Evolutionary conservation across 2,329 filamentous ascomycete species (phyloP).

Genomic region (Amylocarpus encephaloides): DNA sequence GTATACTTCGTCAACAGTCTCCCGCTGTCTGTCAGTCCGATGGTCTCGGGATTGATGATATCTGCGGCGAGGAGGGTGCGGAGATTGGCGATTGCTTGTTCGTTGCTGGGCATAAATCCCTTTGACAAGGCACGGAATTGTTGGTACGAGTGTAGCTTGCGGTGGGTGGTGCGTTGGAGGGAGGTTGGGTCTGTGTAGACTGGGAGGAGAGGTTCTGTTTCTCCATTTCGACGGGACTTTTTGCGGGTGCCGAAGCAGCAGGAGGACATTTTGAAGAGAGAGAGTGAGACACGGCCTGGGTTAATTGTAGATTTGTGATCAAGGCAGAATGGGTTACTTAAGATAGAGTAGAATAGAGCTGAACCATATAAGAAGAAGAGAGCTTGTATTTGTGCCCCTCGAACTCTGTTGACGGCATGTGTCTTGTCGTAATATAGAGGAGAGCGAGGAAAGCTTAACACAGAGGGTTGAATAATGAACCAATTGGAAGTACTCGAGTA

Average conservation of each 20-base stretch:
- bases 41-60: conserved; percentile 67
- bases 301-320: too few species aligned
- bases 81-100: conserved; percentile 74
- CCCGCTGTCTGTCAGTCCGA: conserved; percentile 72
- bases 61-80: conserved; percentile 73
- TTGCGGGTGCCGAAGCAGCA: conserved; percentile 31
- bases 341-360: too few species aligned
- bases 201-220: conserved; percentile 64
- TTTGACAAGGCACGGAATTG: conserved; percentile 76
- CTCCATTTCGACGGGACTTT: conserved; percentile 21
- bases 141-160: conserved; percentile 90
- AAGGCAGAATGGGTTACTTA: too few species aligned
- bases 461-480: too few species aligned
- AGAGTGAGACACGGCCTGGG: too few species aligned
- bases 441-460: too few species aligned
- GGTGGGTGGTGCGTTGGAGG: conserved; percentile 69
- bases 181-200: conserved; percentile 76
- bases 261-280: not conserved
- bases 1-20: conserved; percentile 64
- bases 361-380: too few species aligned
- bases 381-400: too few species aligned
- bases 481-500: too few species aligned
- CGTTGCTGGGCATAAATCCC: conserved; percentile 88
- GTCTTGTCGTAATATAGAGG: too few species aligned
- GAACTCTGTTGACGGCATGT: too few species aligned